Evolutionary conservation across 106 monocot species (phyloP), one percentile per base, ranked within the genome.

Genomic region (Allium sativum): DNA sequence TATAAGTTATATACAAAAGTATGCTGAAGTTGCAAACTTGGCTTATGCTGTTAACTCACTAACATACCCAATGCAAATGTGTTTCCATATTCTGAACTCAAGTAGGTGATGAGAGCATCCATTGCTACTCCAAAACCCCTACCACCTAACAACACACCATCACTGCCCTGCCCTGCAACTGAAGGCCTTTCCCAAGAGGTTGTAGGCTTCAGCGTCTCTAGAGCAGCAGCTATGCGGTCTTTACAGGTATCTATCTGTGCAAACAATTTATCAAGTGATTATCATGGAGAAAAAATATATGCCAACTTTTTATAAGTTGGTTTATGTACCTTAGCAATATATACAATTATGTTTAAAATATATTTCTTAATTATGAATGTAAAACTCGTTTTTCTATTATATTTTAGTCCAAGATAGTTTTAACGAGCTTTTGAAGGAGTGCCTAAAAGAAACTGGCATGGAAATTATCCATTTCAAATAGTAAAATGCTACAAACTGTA

Each of bases 31-130:
- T 51, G 60, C 65, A 16, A 73, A 20, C 8, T 16, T 62, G 45
- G 40, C 65, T 11, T 46, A 70, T 64, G 48, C 58, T 58, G 64
- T 51, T 51, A 45, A 64, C 67, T 55, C 64, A 60, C 62, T 68
- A 72, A 42, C 83, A 58, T 83, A 98, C 98, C 98, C 78, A 98
- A 52, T 69, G 92, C 88, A 92, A 88, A 98, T 58, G 88, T 92
- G 58, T 70, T 84, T 21, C 91, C 98, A 79, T 92, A 98, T 76
- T 88, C 92, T 55, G 92, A 88, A 83, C 91, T 79, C 57, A 98
- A 66, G 75, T 98, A 98, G 52, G 61, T 81, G 64, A 88, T 72
- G 42, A 98, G 82, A 69, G 82, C 79, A 44, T 83, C 78, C 85
- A 98, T 88, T 68, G 92, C 87, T 19, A 72, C 73, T 22, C 98